phyloP scores from a whole-genome alignment of 495 filamentous ascomycete species.

The Penicillium pancosmium region DNA sequence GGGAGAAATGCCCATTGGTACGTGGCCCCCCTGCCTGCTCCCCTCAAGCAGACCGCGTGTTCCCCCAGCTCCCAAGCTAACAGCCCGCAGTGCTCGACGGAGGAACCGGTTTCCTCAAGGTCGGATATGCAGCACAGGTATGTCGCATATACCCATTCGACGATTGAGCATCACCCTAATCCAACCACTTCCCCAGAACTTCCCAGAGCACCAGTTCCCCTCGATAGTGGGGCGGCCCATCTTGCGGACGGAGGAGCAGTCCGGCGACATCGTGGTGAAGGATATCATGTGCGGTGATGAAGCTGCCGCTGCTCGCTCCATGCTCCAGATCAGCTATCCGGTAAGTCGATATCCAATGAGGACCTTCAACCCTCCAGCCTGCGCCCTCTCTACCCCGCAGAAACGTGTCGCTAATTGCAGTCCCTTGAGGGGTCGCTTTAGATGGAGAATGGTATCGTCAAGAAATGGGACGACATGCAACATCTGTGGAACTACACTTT shows the following conservation, averaged over 20 bases:
- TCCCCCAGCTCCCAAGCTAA: slow-evolving; percentile 34
- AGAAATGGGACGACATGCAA: slow-evolving; percentile 99
- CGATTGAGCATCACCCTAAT: slow-evolving; percentile 12
- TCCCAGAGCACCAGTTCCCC: slow-evolving; percentile 97
- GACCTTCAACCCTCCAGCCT: slow-evolving; percentile 6
- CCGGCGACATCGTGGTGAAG: slow-evolving; percentile 81
- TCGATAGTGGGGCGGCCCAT: slow-evolving; percentile 98
- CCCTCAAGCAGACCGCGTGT: slow-evolving; percentile 29
- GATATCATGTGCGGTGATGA: slow-evolving; percentile 99
- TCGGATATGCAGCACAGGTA: slow-evolving; percentile 92
- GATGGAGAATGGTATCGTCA: slow-evolving; percentile 99
- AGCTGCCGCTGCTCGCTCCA: slow-evolving; percentile 89
- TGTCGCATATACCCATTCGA: slow-evolving; percentile 20
- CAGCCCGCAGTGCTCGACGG: slow-evolving; percentile 87
- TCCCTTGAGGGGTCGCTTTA: slow-evolving; percentile 31
- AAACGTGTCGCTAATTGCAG: slow-evolving; percentile 32
- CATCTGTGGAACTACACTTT: slow-evolving; percentile 99
- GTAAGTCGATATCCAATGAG: slow-evolving; percentile 48
- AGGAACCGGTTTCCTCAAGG: slow-evolving; percentile 99
- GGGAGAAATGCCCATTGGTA: slow-evolving; percentile 76
- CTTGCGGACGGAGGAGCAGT: slow-evolving; percentile 88
- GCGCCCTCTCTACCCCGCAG: slow-evolving; percentile 26
- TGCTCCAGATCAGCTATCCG: slow-evolving; percentile 97
- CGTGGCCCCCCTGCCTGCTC: slow-evolving; percentile 16
- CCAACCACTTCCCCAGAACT: slow-evolving; percentile 64